These are phyloP conservation scores for Hypoxylon sp. DNA, from an alignment of 2,329 filamentous ascomycete species.

Conservation along the genomic window DNA sequence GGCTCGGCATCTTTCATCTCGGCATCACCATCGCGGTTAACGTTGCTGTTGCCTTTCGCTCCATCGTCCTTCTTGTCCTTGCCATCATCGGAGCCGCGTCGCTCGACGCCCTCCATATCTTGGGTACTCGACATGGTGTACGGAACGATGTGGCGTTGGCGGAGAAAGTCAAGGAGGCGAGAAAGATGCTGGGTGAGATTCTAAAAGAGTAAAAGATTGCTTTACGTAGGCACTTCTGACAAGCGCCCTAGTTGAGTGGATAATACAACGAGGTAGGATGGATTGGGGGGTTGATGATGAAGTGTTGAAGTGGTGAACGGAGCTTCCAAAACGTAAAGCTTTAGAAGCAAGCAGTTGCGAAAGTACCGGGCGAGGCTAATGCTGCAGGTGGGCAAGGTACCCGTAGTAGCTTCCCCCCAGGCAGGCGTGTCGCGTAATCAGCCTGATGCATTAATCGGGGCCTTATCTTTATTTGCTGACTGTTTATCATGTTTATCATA, in stretches of 20 bases:
- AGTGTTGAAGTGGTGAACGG: constrained; percentile 41
- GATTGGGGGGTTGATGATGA: constrained; percentile 17
- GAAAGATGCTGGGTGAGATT: not conserved
- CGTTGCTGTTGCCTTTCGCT: constrained; percentile 64
- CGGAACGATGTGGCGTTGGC: constrained; percentile 18
- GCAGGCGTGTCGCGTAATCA: constrained; percentile 53
- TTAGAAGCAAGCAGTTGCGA: constrained; percentile 10
- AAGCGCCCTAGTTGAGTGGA: constrained; percentile 9
- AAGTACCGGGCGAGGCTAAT: constrained; percentile 29
- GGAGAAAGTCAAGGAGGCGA: constrained; percentile 6
- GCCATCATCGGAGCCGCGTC: constrained; percentile 48
- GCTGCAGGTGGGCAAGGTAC: constrained; percentile 37
- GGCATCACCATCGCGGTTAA: constrained; percentile 76
- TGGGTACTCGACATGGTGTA: constrained; percentile 51
- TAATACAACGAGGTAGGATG: constrained; percentile 10
- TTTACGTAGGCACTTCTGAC: not conserved
- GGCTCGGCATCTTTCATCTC: constrained; percentile 90
- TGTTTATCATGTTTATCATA: constrained; percentile 2
- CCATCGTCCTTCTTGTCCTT: constrained; percentile 70
- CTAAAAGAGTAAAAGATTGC: not conserved
- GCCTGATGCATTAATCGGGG: constrained; percentile 45
- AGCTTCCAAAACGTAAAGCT: constrained; percentile 41
- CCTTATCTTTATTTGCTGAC: not conserved
- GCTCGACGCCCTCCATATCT: constrained; percentile 45
- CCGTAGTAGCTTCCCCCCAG: constrained; percentile 24